Evolutionary conservation across 176 grass and related monocot species (phyloP), one percentile per base, ranked within the genome.

Genomic region (Juncus inflexus): DNA sequence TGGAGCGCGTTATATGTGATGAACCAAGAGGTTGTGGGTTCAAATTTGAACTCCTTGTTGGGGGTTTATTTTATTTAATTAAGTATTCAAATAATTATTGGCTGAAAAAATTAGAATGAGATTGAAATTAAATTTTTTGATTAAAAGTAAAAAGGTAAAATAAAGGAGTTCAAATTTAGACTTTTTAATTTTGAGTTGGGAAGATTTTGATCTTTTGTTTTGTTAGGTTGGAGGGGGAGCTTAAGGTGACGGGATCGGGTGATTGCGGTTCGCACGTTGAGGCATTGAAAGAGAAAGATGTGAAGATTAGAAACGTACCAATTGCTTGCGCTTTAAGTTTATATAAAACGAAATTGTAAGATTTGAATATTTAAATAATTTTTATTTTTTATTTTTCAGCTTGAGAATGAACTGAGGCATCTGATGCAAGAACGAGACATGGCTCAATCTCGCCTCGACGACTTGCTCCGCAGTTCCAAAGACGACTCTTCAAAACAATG

Each of bases 401-500:
- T 97, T 55, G 94, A 97, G 69, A 68, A 77, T 35, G 87, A 97
- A 43, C 52, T 97, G 60, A 89, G 71, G 64, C 79, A 86, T 50
- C 64, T 97, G 63, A 86, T 86, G 82, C 74, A 79, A 60, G 74
- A 91, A 63, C 88, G 74, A 62, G 82, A 91, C 50, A 83, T 67
- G 3, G 85, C 82, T 60, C 94, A 97, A 50, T 89, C 83, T 69
- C 74, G 90, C 39, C 85, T 97, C 53, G 82, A 86, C 7, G 89
- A 83, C 67, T 75, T 90, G 52, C 91, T 81, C 14, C 75, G 40
- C 52, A 74, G 66, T 76, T 68, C 83, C 5, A 80, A 53, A 35
- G 87, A 90, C 12, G 83, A 73, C 15, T 51, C 69, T 74, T 64
- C 83, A 63, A 80, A 75, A 39, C 72, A 51, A 78, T 78, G 87